Percentiles rank a stretch among this genome's conserved stretches.
Evolutionary conservation across 441 rosid species (phyloP).

Genomic region (Adansonia gregorii): DNA sequence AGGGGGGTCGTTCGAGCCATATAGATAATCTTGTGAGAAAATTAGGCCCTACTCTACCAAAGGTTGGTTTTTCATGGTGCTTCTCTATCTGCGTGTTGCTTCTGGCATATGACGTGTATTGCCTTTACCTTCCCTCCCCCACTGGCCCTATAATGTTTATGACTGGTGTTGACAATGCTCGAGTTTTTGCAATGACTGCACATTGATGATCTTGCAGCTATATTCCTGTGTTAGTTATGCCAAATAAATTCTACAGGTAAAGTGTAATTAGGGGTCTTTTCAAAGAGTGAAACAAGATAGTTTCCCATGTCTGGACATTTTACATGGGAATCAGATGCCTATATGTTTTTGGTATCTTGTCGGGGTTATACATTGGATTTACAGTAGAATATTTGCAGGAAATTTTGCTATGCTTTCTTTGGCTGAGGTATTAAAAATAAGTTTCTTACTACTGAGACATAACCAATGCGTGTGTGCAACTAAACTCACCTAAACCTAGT

Average conservation of each 20-base stretch:
- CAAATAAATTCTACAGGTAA: conserved; percentile 16
- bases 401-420: conserved; percentile 4
- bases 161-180: conserved; percentile 11
- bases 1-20: conserved; percentile 53
- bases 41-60: conserved; percentile 55
- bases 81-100: conserved; percentile 15
- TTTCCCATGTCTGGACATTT: conserved; percentile 9
- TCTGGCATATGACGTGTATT: conserved; percentile 19
- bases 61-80: conserved; percentile 47
- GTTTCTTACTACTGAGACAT: conserved; percentile 1
- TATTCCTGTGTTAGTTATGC: neutral
- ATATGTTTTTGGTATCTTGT: conserved; percentile 11
- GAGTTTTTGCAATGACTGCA: neutral
- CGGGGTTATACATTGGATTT: neutral
- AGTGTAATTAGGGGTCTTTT: neutral
- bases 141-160: conserved; percentile 2
- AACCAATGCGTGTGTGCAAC: neutral
- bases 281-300: neutral
- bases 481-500: conserved; percentile 11
- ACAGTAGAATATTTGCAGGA: neutral
- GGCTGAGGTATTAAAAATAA: neutral
- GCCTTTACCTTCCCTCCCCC: neutral
- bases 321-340: neutral
- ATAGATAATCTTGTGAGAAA: conserved; percentile 50
- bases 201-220: neutral